Conservation (phyloP, 192 early-diverging fungal species). For the Diversispora eburnea region DNA sequence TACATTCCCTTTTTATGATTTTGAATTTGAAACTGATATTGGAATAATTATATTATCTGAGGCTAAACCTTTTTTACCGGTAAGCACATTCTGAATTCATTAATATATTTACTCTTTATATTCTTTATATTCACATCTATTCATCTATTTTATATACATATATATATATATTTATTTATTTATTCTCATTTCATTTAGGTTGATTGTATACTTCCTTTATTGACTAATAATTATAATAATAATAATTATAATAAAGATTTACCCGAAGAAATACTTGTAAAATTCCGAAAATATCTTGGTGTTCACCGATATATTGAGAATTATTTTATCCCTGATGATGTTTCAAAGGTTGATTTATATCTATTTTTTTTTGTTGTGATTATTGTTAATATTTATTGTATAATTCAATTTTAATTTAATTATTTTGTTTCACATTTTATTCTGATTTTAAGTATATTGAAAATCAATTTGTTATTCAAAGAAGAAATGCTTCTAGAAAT, state of each 20-base stretch:
- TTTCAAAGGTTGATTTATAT: constrained; percentile 51
- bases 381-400: constrained; percentile 8
- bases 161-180: too few species aligned
- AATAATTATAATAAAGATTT: constrained; percentile 30
- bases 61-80: constrained; percentile 68
- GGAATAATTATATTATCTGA: constrained; percentile 60
- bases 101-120: constrained; percentile 6
- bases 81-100: constrained; percentile 33
- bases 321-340: constrained; percentile 57
- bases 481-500: constrained; percentile 30
- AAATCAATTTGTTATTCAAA: constrained; percentile 37
- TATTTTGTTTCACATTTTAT: too few species aligned
- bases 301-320: constrained; percentile 40
- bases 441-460: constrained; percentile 35
- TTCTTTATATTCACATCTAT: background rate
- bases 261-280: constrained; percentile 44
- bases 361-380: background rate
- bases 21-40: constrained; percentile 67
- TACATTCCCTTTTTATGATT: constrained; percentile 65
- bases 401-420: background rate
- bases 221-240: constrained; percentile 25
- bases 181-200: constrained; percentile 23
- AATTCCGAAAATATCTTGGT: constrained; percentile 60
- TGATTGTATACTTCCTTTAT: constrained; percentile 55
- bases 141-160: too few species aligned